These are phyloP conservation scores for Raffaelea arxii DNA, from an alignment of 2,329 filamentous ascomycete species.

Conservation along the genomic window DNA sequence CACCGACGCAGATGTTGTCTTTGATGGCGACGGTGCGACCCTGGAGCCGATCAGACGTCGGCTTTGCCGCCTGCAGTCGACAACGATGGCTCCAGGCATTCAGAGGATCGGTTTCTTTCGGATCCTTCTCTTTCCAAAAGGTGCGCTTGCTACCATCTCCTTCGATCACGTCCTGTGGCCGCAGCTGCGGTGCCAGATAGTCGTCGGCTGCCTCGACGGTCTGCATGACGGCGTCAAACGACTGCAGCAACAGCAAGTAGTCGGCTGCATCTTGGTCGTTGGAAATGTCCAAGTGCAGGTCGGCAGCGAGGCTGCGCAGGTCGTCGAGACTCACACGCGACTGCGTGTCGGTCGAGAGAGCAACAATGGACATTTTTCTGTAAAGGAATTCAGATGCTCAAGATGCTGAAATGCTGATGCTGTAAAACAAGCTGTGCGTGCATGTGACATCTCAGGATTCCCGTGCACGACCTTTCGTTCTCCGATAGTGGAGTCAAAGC, in stretches of 20 bases:
- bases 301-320: neutral
- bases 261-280: constrained; percentile 15
- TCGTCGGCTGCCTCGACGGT: constrained; percentile 15
- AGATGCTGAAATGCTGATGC: no score
- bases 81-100: constrained; percentile 24
- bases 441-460: no score
- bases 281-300: constrained; percentile 7
- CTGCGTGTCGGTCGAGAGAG: no score
- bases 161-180: constrained; percentile 6
- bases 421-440: no score
- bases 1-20: constrained; percentile 64
- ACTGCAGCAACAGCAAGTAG: constrained; percentile 18
- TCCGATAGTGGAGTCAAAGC: no score
- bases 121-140: constrained; percentile 16
- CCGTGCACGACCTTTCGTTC: no score
- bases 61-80: constrained; percentile 8
- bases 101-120: constrained; percentile 15
- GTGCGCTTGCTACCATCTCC: constrained; percentile 6
- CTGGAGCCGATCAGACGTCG: constrained; percentile 43
- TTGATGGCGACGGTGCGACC: constrained; percentile 66
- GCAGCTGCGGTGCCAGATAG: constrained; percentile 16
- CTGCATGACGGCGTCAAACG: constrained; percentile 19
- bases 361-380: no score
- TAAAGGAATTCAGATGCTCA: no score
- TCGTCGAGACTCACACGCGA: neutral